Evolutionary conservation across 2,329 filamentous ascomycete genomes (phyloP).

Genomic region (Fusarium sp.): DNA sequence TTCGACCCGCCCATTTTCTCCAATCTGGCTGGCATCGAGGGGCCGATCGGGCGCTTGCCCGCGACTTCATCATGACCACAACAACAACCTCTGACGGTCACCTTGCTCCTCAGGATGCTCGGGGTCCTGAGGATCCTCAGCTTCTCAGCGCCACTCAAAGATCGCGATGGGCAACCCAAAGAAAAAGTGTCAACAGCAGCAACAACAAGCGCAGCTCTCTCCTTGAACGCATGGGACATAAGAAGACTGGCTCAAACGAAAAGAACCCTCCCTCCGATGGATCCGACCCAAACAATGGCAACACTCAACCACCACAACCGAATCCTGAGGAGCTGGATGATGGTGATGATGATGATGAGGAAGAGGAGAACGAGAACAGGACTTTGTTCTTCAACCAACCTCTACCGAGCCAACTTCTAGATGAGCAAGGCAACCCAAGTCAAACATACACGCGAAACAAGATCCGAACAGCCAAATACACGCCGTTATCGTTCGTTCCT

Average conservation of each 20-base stretch:
- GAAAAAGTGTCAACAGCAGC: constrained; percentile 80
- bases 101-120: constrained; percentile 39
- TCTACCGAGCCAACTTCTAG: constrained; percentile 78
- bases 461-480: constrained; percentile 98
- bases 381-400: constrained; percentile 88
- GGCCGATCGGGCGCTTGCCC: constrained; percentile 57
- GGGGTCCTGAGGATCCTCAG: not conserved
- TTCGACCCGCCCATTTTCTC: constrained; percentile 36
- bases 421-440: constrained; percentile 82
- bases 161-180: constrained; percentile 96
- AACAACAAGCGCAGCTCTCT: constrained; percentile 85
- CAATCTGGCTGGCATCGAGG: constrained; percentile 55
- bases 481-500: constrained; percentile 91
- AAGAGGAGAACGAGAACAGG: constrained; percentile 62
- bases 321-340: constrained; percentile 52
- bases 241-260: constrained; percentile 70
- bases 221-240: constrained; percentile 79
- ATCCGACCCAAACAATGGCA: constrained; percentile 44
- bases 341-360: constrained; percentile 50
- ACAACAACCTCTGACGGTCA: constrained; percentile 48
- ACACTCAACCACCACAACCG: constrained; percentile 46
- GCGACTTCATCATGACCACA: constrained; percentile 54
- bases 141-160: constrained; percentile 69
- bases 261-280: constrained; percentile 69
- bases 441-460: constrained; percentile 88